Evolutionary conservation across 2,329 filamentous ascomycete species (phyloP), one percentile per base, ranked within the genome.

Genomic region (Verticillium nonalfalfae): DNA sequence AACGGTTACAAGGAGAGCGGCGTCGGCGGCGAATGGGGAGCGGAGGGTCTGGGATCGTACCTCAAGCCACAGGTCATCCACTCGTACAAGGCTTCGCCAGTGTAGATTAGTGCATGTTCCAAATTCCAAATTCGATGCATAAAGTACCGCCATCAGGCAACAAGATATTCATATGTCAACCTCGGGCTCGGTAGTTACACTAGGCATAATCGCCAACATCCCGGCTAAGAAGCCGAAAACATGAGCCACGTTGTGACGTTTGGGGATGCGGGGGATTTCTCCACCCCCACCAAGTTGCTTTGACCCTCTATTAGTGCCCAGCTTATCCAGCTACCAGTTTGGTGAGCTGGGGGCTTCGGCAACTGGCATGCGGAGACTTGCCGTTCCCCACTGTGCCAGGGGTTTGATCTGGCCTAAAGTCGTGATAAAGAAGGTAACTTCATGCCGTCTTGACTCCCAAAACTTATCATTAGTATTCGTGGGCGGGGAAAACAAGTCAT

Each of bases 1-100:
- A 79, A 78, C 0, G 81, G 83, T 0, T 76, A 81, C 66, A 84
- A 85, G 70, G 64, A 77, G 38, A 84, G 81, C 58, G 82, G 81
- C 0, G 66, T 83, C 1, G 81, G 82, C 0, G 73, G 74, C 60
- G 81, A 58, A 31, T 52, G 45, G 45, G 45, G 45, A 4, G n/a
- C 21, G 45, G 45, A 52, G 21, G 45, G 45, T 11, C 18, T 52
- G 45, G 15, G 18, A 21, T n/a, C 45, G n/a, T 52, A 21, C 18
- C 45, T 52, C n/a, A 52, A 52, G 18, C 45, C 45, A n/a, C 45
- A 52, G 45, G 45, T 52, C 18, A 52, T 52, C 18, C 45, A 52
- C 45, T 52, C 45, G 45, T 52, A 52, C 45, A 52, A 52, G 18
- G 45, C 15, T 3, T 9, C 45, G 7, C 15, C 18, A 21, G 45